phyloP scores from a whole-genome alignment of 108 stramenopile genomes.

The Cyclotella cryptica region DNA sequence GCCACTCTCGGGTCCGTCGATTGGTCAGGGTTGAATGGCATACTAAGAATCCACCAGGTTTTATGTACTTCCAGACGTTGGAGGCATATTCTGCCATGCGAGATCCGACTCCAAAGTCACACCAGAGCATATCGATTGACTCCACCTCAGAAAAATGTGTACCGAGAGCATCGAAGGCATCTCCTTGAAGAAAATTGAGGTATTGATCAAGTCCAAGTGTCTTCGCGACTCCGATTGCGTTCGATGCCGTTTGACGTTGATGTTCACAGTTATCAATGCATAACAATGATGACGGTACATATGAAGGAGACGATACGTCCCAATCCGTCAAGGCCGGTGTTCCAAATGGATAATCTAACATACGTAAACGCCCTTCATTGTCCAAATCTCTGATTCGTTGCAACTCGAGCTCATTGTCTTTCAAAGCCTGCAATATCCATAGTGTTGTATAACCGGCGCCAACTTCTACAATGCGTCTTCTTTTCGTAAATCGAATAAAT shows the following conservation, averaged over 20 bases:
- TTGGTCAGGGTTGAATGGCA: conserved; percentile 88
- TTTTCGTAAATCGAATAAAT: conserved; percentile 76
- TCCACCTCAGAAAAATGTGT: conserved; percentile 47
- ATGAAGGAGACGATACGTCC: conserved; percentile 17
- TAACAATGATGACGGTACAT: conserved; percentile 50
- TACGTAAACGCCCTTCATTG: conserved; percentile 49
- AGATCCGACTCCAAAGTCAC: conserved; percentile 89
- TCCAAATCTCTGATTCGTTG: conserved; percentile 59
- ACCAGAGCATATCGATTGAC: conserved; percentile 84
- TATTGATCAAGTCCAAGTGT: conserved; percentile 72
- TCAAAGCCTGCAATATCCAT: conserved; percentile 78
- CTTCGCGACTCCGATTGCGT: conserved; percentile 66
- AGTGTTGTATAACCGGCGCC: conserved; percentile 88
- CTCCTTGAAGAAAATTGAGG: conserved; percentile 66
- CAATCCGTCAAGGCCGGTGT: conserved; percentile 42
- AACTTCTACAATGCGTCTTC: conserved; percentile 73
- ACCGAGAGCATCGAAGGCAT: conserved; percentile 74
- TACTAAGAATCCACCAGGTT: conserved; percentile 79
- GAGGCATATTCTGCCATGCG: conserved; percentile 71
- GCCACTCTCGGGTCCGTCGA: conserved; percentile 71
- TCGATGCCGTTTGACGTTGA: conserved; percentile 80
- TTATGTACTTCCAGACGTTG: conserved; percentile 61
- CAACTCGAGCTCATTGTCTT: conserved; percentile 87
- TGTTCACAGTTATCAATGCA: conserved; percentile 88
- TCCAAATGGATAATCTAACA: conserved; percentile 80